phyloP scores from a whole-genome alignment of 768 basidiomycete species.

The Boletus sensibilis region DNA sequence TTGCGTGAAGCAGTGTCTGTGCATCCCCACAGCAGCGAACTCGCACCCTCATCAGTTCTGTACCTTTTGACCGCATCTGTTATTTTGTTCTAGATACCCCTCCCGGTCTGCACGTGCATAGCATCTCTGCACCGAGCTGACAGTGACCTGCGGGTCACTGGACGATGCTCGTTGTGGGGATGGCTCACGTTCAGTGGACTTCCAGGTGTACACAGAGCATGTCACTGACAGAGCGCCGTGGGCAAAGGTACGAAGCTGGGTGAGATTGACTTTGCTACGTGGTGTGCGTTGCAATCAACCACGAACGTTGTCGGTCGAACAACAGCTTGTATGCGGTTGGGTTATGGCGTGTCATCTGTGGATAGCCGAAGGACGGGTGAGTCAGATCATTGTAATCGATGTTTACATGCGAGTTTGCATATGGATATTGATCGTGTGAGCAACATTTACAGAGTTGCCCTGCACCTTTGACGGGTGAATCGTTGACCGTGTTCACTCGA shows the following conservation, averaged over 20 bases:
- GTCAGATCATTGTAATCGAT: neutral
- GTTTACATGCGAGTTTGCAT: neutral
- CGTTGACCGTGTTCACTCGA: neutral
- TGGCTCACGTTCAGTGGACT: neutral
- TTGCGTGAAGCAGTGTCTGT: neutral
- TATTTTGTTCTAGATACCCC: neutral
- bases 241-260: neutral
- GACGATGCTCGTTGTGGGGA: neutral
- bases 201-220: neutral
- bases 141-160: neutral
- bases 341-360: neutral
- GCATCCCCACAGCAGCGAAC: neutral
- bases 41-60: neutral
- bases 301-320: neutral
- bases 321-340: neutral
- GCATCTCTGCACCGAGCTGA: neutral
- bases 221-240: neutral
- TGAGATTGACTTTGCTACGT: neutral
- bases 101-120: constrained; percentile 2
- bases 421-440: neutral
- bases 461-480: neutral
- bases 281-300: neutral
- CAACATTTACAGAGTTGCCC: neutral
- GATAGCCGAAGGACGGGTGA: neutral
- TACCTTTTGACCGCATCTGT: neutral